These are phyloP conservation scores for Trichoderma sp. DNA, from an alignment of 2,329 filamentous ascomycete species.

Conservation along the genomic window DNA sequence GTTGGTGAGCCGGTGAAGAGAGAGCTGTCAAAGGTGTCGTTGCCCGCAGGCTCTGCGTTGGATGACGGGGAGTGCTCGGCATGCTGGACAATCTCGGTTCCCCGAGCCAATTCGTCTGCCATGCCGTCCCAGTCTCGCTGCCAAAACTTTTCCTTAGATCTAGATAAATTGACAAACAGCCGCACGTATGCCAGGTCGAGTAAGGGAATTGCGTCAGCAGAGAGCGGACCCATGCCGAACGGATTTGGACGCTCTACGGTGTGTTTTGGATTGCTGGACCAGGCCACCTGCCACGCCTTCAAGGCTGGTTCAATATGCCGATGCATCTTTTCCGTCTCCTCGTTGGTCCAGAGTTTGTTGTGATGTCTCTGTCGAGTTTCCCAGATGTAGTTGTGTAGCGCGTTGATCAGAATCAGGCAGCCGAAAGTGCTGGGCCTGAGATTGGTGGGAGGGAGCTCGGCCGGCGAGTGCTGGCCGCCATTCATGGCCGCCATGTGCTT, in stretches of 20 bases:
- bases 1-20: constrained; percentile 51
- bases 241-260: constrained; percentile 82
- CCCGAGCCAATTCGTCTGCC: constrained; percentile 78
- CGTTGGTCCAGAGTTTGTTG: constrained; percentile 82
- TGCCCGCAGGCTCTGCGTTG: constrained; percentile 42
- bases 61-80: constrained; percentile 59
- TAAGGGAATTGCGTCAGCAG: constrained; percentile 85
- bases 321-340: constrained; percentile 95
- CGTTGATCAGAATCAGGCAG: constrained; percentile 86
- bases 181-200: constrained; percentile 89
- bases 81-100: constrained; percentile 71
- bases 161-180: constrained; percentile 87
- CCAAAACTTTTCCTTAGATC: constrained; percentile 92
- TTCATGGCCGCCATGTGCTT: constrained; percentile 37
- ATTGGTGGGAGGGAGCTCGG: constrained; percentile 56
- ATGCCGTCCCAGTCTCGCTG: constrained; percentile 89
- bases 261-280: constrained; percentile 82
- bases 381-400: constrained; percentile 97
- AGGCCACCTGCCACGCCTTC: constrained; percentile 90
- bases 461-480: constrained; percentile 11
- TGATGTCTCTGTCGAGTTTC: constrained; percentile 89
- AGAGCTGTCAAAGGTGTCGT: constrained; percentile 46
- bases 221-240: constrained; percentile 75
- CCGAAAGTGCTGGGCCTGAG: constrained; percentile 86
- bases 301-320: constrained; percentile 90